Percentiles rank a stretch among this genome's conserved stretches.
Evolutionary conservation across 2,329 filamentous ascomycete genomes (phyloP).

Genomic region (Diaporthe capsici): DNA sequence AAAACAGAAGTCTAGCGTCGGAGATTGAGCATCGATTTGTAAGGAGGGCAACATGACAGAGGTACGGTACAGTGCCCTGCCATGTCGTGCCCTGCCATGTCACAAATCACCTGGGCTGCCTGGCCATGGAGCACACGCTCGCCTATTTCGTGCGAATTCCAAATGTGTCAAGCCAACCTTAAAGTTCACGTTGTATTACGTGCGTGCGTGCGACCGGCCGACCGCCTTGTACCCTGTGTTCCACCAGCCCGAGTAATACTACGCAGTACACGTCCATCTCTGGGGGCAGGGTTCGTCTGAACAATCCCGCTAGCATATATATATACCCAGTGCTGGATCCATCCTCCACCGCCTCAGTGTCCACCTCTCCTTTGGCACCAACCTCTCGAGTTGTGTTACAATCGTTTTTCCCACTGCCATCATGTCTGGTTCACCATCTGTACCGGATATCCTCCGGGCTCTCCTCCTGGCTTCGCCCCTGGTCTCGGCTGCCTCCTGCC

Average conservation of each 20-base stretch:
- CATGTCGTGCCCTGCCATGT: background rate
- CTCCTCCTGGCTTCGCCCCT: constrained; percentile 35
- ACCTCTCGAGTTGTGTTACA: constrained; percentile 14
- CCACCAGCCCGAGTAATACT: constrained; percentile 17
- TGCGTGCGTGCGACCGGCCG: constrained; percentile 6
- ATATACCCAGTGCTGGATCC: constrained; percentile 7
- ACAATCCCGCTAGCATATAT: constrained; percentile 7
- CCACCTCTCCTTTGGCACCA: background rate
- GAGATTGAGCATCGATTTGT: constrained; percentile 32
- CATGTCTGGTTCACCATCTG: constrained; percentile 24
- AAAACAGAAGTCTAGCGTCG: constrained; percentile 1
- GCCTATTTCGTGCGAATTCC: constrained; percentile 24
- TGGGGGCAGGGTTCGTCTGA: constrained; percentile 10
- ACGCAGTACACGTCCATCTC: background rate
- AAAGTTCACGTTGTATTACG: constrained; percentile 14
- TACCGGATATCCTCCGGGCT: constrained; percentile 33
- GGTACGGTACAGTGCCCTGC: background rate
- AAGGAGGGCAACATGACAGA: constrained; percentile 17
- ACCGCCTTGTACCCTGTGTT: constrained; percentile 16
- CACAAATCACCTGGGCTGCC: background rate
- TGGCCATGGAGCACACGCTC: constrained; percentile 6
- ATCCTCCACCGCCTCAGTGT: background rate
- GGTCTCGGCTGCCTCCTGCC: constrained; percentile 37
- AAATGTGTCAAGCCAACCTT: constrained; percentile 30
- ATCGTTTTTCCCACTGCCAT: background rate